Base-by-base conservation (phyloP, 2,329 filamentous ascomycete genomes). In the Fusarium sp. region DNA sequence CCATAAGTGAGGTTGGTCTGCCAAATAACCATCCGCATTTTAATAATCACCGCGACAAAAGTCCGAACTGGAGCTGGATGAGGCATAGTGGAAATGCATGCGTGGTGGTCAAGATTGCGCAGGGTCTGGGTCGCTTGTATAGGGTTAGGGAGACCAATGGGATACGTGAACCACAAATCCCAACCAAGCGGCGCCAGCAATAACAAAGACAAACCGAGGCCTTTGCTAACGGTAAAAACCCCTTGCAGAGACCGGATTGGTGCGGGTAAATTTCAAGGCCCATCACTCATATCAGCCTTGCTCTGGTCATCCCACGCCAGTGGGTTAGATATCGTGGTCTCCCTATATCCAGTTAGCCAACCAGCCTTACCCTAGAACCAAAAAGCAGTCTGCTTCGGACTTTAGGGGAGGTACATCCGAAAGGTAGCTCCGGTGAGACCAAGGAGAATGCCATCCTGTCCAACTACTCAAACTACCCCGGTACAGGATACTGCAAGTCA, bases 291-390 rank as follows among this genome's bases (percentile, higher is more conserved):
- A 18, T 32, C 18, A 20, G 73, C 73, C 56, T 80, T 89, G 20
- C 84, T 84, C 0, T 89, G 89, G 65, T 91, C 90, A 54, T 92
- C 90, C 3, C 90, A 86, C 13, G 85, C 76, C 3, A 85, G 78
- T 1, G 91, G 84, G 67, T 91, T 92, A n/a, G 91, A 88, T 20
- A 91, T 60, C 14, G 70, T 74, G n/a, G 70, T 48, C 70, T 91
- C 88, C 72, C 91, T 89, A 3, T 85, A 83, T 58, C 89, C 86
- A 3, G 79, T 87, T 78, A 91, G 91, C 87, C 88, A 91, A 0
- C 88, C 88, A n/a, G 71, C 54, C 25, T 84, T 85, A 1, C 88
- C 85, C 3, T 85, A 83, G 75, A 89, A 88, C 86, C 86, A 89
- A 66, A 14, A 87, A 83, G 14, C 85, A 85, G 89, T 90, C 72